Evolutionary conservation across 768 basidiomycete species (phyloP), one percentile per base, ranked within the genome.

Genomic region (Suillus occidentalis): DNA sequence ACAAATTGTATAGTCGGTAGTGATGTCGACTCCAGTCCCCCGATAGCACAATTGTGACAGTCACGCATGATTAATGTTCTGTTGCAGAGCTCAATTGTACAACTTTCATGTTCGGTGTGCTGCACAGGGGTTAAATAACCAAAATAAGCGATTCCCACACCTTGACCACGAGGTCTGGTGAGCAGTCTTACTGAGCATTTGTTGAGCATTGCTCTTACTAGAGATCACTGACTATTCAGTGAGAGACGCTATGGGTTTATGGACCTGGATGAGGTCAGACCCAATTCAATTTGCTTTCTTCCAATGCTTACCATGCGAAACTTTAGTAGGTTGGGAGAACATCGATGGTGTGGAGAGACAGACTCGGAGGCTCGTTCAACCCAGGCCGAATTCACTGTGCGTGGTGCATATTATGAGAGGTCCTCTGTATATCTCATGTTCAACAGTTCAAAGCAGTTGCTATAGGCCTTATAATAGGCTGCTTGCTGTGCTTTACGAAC

Each of bases 401-500:
- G 73, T 61, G 16, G 39, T 57, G 0, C 37, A 42, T 9, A 2
- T 40, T 28, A 37, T 36, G n/a, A 42, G 9, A 31, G 13, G 12
- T 47, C 13, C 12, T 36, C 1, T 65, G 13, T 31, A 16, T 45
- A 43, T 16, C 37, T 49, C n/a, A 36, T 36, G 1, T 53, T 34
- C 16, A 42, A 39, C 61, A 80, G 79, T 66, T 84, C 4, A 67
- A 79, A 31, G 94, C 95, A 1, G 89, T 95, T 2, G 55, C 84
- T 28, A 81, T 93, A 9, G 96, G 96, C 1, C 84, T 97, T 28
- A 78, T 86, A 14, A 95, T 97, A 63, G 95, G 95, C 25, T 90
- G 90, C 68, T 77, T 96, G 39, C 82, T 97, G 67, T 95, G 94
- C 76, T 94, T 95, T 75, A 97, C 95, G 36, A 98, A 98, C 73